A percentile compares a stretch with the other conserved stretches of the same genome.
Conservation (phyloP, 192 early-diverging fungal genomes). For the Martensiomyces pterosporus region DNA sequence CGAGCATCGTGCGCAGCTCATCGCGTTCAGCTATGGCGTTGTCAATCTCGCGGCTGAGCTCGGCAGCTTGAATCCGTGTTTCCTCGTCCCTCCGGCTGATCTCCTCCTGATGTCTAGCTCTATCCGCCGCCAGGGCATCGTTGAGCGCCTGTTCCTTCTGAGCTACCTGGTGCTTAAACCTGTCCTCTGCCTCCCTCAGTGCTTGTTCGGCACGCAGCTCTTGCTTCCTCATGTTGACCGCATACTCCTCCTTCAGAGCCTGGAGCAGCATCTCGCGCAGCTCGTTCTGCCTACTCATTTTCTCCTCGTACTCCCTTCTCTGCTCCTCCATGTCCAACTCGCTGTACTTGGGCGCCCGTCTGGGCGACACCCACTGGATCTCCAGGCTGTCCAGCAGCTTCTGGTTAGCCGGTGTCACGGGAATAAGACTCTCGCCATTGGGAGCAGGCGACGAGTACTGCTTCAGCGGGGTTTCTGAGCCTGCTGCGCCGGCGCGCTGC, state of each 20-base stretch:
- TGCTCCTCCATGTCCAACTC: constrained; percentile 32
- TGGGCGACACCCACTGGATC: too few relatives aligned
- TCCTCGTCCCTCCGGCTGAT: constrained; percentile 34
- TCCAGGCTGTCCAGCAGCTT: too few relatives aligned
- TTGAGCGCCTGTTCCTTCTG: constrained; percentile 31
- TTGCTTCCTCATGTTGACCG: constrained; percentile 31
- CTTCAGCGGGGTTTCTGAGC: too few relatives aligned
- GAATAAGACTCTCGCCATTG: too few relatives aligned
- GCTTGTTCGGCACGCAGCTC: constrained; percentile 13
- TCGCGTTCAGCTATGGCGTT: constrained; percentile 19
- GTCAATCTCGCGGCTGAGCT: constrained; percentile 34
- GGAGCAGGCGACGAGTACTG: too few relatives aligned
- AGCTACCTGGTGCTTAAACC: constrained; percentile 15
- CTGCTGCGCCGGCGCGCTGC: constrained; percentile 4
- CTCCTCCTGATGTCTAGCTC: constrained; percentile 16
- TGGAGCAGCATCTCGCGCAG: constrained; percentile 40
- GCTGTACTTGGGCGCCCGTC: constrained; percentile 51
- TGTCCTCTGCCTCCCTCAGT: background rate
- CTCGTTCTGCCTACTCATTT: constrained; percentile 30
- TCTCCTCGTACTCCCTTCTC: constrained; percentile 10
- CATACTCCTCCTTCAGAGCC: constrained; percentile 39
- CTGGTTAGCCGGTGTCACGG: too few relatives aligned
- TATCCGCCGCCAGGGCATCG: constrained; percentile 17
- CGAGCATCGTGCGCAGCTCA: constrained; percentile 18
- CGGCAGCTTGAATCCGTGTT: constrained; percentile 11